Percentiles rank a stretch among this genome's conserved stretches.
Conservation (phyloP, 768 basidiomycete genomes). For the Inosperma sp. region DNA sequence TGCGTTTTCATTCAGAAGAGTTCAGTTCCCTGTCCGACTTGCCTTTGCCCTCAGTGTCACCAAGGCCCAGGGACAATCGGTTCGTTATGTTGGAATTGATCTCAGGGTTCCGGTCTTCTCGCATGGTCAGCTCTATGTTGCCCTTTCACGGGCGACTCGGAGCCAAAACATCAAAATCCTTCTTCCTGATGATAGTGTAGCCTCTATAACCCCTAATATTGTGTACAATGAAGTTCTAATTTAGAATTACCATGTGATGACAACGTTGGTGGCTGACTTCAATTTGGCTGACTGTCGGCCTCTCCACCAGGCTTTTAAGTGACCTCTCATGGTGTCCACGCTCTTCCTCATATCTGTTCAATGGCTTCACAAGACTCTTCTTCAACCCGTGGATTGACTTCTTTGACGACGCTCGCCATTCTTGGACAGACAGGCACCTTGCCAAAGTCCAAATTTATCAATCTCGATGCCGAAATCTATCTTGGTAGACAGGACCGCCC, state of each 20-base stretch:
- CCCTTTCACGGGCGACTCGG: conserved; percentile 34
- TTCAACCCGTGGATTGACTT: no score
- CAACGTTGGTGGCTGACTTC: no score
- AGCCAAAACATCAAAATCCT: conserved; percentile 22
- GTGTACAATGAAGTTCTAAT: conserved; percentile 28
- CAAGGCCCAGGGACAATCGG: conserved; percentile 37
- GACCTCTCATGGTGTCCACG: no score
- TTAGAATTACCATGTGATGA: conserved; percentile 4
- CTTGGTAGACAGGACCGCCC: no score
- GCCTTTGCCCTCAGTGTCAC: conserved; percentile 40
- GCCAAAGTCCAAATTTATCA: no score
- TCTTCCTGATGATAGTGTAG: conserved; percentile 9
- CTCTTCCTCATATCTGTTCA: no score
- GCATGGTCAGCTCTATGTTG: conserved; percentile 46
- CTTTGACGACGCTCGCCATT: no score
- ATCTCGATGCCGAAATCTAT: no score
- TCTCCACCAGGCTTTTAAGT: no score
- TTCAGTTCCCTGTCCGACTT: conserved; percentile 37
- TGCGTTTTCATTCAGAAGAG: conserved; percentile 26
- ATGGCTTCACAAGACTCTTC: no score
- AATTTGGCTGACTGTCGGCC: no score
- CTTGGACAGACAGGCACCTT: no score
- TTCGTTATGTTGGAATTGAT: conserved; percentile 32
- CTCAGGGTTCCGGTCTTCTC: conserved; percentile 32
- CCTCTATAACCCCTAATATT: conserved; percentile 23